Conservation (phyloP, 1,284 basidiomycete genomes). For the Leccinum angustisporum region DNA sequence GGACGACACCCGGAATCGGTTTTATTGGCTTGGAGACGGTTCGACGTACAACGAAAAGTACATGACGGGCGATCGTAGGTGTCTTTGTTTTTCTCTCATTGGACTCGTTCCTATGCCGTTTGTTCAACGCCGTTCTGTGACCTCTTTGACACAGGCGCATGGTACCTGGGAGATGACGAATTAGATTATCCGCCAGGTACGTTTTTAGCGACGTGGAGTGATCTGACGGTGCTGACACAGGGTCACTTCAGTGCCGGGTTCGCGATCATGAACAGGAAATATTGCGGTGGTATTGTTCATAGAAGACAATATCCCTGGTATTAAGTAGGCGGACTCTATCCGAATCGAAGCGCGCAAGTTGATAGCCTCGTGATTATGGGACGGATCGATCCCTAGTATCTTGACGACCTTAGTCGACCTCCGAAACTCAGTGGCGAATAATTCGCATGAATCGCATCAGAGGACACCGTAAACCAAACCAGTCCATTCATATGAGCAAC, state of each 20-base stretch:
- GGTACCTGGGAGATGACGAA: constrained; percentile 46
- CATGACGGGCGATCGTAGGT: constrained; percentile 49
- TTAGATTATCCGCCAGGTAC: constrained; percentile 35
- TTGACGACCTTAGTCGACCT: too few species aligned
- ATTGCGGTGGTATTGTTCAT: too few species aligned
- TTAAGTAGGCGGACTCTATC: too few species aligned
- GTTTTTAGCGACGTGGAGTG: not conserved
- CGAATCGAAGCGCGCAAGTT: too few species aligned
- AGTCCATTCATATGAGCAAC: too few species aligned
- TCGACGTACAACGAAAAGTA: constrained; percentile 47
- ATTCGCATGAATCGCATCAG: too few species aligned
- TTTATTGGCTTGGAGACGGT: constrained; percentile 63
- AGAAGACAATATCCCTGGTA: too few species aligned
- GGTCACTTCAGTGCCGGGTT: not conserved
- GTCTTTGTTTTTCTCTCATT: not conserved
- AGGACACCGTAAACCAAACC: too few species aligned
- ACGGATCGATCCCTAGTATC: too few species aligned
- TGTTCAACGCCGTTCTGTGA: not conserved
- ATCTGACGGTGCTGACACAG: not conserved
- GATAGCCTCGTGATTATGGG: too few species aligned
- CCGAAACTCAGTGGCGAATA: too few species aligned
- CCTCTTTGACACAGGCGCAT: constrained; percentile 39
- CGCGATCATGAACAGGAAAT: too few species aligned
- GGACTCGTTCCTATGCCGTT: not conserved
- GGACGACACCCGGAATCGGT: constrained; percentile 44